Evolutionary conservation across 768 basidiomycete species (phyloP), one percentile per base, ranked within the genome.

Genomic region (Auricularia auricula-judae): DNA sequence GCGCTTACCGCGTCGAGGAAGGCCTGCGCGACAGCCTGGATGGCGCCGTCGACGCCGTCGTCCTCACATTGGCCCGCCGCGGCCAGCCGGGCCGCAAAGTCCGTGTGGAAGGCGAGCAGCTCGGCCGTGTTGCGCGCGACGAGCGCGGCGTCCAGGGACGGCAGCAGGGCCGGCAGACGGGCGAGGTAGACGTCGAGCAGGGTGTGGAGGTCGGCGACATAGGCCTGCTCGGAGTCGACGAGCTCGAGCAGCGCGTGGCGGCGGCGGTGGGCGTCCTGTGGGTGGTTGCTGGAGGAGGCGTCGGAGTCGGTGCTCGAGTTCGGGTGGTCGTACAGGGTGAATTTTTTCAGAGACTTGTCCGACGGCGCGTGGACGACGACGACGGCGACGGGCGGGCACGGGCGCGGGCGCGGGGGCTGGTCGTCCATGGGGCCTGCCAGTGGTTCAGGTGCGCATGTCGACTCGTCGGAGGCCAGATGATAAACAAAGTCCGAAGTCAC

Each of bases 161-260:
- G 79, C 67, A 90, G 12, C 53, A 67, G 54, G 16, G 60, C 39
- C 18, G 54, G 47, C 47, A 66, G 56, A 29, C 42, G 58, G 33
- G 53, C 63, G 29, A 65, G 39, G 82, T 4, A 89, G 72, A 59
- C 80, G 79, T 16, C 81, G 84, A 5, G 77, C 69, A 36, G 75
- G 66, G 59, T 70, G 63, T 68, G 83, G 70, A 98, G 75, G 74
- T 95, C 93, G 62, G 80, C 72, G 8, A 93, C 80, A 73, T 98
- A 98, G 5, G 85, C 84, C 21, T 84, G 78, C 77, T 98, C 96
- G 0, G 93, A 95, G 65, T 83, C 79, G 33, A 98, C 80, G 47
- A 98, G 78, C 75, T 98, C 96, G 68, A 85, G 80, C 61, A 98
- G 81, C 4, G 92, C 89, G 70, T 97, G 87, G 67, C 82, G 87